A percentile compares a stretch with the other conserved stretches of the same genome.
These are phyloP conservation scores for Hericium rajendrae DNA, from an alignment of 768 basidiomycete genomes.

Conservation along the genomic window DNA sequence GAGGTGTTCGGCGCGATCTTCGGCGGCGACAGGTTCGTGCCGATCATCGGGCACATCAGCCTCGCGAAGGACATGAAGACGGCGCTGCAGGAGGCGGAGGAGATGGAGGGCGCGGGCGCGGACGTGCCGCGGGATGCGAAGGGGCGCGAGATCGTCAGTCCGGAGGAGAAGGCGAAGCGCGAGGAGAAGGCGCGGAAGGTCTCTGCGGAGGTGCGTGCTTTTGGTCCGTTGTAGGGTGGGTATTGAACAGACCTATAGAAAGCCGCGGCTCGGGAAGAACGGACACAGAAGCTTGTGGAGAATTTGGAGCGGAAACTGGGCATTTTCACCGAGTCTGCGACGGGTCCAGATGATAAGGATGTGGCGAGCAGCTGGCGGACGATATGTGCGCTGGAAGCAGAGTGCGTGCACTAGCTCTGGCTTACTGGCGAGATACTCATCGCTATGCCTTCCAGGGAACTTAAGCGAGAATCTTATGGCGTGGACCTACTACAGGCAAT, in stretches of 20 bases:
- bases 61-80: slow-evolving; percentile 89
- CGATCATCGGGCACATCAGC: slow-evolving; percentile 84
- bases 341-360: slow-evolving; percentile 56
- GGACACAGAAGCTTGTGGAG: slow-evolving; percentile 67
- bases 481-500: slow-evolving; percentile 78
- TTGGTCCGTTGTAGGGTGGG: slow-evolving; percentile 2
- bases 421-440: background rate
- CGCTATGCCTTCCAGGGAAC: slow-evolving; percentile 38
- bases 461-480: slow-evolving; percentile 81
- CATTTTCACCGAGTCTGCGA: slow-evolving; percentile 81
- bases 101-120: slow-evolving; percentile 35
- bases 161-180: slow-evolving; percentile 31
- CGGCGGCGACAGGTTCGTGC: slow-evolving; percentile 77
- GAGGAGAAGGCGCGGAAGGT: slow-evolving; percentile 66
- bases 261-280: slow-evolving; percentile 68
- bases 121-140: slow-evolving; percentile 40
- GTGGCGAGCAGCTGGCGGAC: slow-evolving; percentile 65
- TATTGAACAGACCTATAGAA: slow-evolving; percentile 37
- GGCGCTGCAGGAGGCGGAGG: slow-evolving; percentile 80
- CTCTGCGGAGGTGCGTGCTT: slow-evolving; percentile 51
- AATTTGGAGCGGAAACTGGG: slow-evolving; percentile 75
- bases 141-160: slow-evolving; percentile 29
- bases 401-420: slow-evolving; percentile 37
- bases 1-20: slow-evolving; percentile 73
- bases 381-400: slow-evolving; percentile 74